Conservation (phyloP, 2,329 filamentous ascomycete genomes). For the Alternaria triticimaculans region DNA sequence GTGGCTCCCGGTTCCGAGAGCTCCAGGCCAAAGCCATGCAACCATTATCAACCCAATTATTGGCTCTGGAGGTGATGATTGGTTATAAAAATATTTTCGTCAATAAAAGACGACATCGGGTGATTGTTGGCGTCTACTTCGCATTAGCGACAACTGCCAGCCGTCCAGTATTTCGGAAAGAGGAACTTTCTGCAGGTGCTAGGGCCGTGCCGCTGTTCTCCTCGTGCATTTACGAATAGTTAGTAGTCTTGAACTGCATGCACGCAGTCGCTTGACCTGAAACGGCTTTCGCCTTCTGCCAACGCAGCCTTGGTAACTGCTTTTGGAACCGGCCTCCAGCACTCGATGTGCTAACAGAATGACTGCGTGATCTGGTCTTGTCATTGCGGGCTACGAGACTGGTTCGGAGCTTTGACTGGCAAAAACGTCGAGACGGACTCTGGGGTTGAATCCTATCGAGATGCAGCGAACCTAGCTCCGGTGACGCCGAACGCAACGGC, state of each 20-base stretch:
- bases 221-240: conserved; percentile 9
- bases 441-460: conserved; percentile 11
- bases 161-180: conserved; percentile 25
- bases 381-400: background rate
- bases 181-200: conserved; percentile 22
- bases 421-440: conserved; percentile 8
- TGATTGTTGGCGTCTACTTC: conserved; percentile 17
- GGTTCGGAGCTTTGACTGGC: conserved; percentile 22
- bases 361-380: background rate
- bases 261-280: conserved; percentile 17
- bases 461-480: conserved; percentile 5
- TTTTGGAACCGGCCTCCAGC: background rate
- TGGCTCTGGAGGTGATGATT: conserved; percentile 12
- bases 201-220: conserved; percentile 19
- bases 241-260: conserved; percentile 12
- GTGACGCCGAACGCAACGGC: conserved; percentile 17
- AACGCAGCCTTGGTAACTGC: conserved; percentile 7
- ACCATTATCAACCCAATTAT: conserved; percentile 22
- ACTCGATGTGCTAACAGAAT: background rate
- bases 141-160: conserved; percentile 32
- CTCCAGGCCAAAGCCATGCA: conserved; percentile 10
- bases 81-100: conserved; percentile 18
- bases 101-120: conserved; percentile 12
- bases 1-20: conserved; percentile 17
- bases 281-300: conserved; percentile 12